Evolutionary conservation across 202 grass and related monocot genomes (phyloP).

Genomic region (Zizania palustris): DNA sequence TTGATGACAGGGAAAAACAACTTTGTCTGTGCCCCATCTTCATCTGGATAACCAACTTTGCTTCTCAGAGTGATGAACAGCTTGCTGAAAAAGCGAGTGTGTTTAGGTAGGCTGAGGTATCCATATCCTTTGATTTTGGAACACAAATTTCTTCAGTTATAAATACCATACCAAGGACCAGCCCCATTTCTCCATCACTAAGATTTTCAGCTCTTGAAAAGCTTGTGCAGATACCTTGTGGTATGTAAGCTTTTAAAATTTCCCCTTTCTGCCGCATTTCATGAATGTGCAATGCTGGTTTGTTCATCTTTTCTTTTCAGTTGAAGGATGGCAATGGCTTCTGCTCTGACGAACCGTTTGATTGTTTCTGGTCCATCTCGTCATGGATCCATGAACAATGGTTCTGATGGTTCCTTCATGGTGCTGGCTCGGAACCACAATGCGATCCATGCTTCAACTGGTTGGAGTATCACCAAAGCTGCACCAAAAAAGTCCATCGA

Average conservation of each 20-base stretch:
- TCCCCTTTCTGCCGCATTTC: constrained; percentile 9
- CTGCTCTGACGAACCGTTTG: constrained; percentile 30
- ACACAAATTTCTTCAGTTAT: constrained; percentile 24
- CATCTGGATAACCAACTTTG: constrained; percentile 13
- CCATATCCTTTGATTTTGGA: constrained; percentile 17
- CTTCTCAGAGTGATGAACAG: constrained; percentile 1
- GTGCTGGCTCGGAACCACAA: constrained; percentile 38
- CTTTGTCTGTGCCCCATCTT: constrained; percentile 9
- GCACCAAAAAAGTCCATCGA: constrained; percentile 24
- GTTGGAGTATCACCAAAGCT: constrained; percentile 27
- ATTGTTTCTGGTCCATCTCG: constrained; percentile 4
- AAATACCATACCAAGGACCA: constrained; percentile 27
- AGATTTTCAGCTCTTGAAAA: constrained; percentile 35
- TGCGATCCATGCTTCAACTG: constrained; percentile 21
- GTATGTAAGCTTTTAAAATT: constrained; percentile 22
- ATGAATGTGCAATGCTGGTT: constrained; percentile 14
- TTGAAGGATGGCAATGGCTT: constrained; percentile 35
- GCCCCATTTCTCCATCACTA: constrained; percentile 30
- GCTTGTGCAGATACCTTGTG: constrained; percentile 20
- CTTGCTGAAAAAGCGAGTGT: neutral
- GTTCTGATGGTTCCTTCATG: constrained; percentile 31
- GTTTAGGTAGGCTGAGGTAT: constrained; percentile 10
- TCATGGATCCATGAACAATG: constrained; percentile 19
- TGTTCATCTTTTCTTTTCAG: constrained; percentile 28
- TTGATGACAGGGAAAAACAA: constrained; percentile 17